Percentiles rank a stretch among this genome's conserved stretches.
Conservation (phyloP, 1,284 basidiomycete genomes). For the Puccinia triticina region DNA sequence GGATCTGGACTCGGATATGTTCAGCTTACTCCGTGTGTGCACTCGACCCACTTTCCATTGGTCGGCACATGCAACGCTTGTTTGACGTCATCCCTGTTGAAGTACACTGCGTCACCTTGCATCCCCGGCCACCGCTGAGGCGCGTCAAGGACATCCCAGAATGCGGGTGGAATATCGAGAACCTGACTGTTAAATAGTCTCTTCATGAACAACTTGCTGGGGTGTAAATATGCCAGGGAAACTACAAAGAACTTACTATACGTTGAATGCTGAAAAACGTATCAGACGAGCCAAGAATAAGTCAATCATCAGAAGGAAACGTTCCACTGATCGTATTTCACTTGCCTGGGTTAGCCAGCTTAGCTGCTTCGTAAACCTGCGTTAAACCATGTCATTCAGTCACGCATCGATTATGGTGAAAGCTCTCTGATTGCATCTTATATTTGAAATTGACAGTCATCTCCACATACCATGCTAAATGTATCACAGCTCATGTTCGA, state of each 20-base stretch:
- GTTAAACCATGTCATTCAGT: background rate
- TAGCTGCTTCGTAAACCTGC: slow-evolving; percentile 32
- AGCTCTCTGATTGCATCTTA: background rate
- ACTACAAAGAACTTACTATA: slow-evolving; percentile 35
- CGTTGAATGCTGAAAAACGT: slow-evolving; percentile 27
- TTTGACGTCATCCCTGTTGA: slow-evolving; percentile 36
- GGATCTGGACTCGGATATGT: background rate
- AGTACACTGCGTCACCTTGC: slow-evolving; percentile 36
- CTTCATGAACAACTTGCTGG: too few relatives aligned
- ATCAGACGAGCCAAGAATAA: background rate
- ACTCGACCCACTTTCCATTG: slow-evolving; percentile 14
- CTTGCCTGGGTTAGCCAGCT: slow-evolving; percentile 35
- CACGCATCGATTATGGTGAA: background rate
- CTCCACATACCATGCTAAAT: slow-evolving; percentile 25
- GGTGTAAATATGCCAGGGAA: too few relatives aligned
- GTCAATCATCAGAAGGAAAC: background rate
- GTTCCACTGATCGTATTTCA: background rate
- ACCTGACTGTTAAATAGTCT: slow-evolving; percentile 17
- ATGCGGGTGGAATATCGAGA: slow-evolving; percentile 18
- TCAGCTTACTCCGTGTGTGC: background rate
- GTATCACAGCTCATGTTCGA: slow-evolving; percentile 28
- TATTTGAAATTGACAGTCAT: background rate
- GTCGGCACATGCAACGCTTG: slow-evolving; percentile 32
- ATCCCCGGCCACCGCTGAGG: slow-evolving; percentile 37
- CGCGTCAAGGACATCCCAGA: slow-evolving; percentile 30